Evolutionary conservation across 345 rosid species (phyloP).

Genomic region (Eucalyptus paniculata): DNA sequence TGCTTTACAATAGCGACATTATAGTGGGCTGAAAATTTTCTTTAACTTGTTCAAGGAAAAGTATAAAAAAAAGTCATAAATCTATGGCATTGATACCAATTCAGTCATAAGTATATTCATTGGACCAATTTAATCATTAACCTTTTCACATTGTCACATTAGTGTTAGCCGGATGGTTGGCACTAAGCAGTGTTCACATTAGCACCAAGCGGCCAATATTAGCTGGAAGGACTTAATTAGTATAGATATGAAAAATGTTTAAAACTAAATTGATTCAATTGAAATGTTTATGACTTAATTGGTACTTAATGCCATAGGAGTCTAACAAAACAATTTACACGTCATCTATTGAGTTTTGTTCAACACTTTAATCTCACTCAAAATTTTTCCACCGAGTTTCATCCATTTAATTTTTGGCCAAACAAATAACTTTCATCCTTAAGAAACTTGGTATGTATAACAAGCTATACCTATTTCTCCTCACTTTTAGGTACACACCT

Average conservation of each 20-base stretch:
- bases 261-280: too few species aligned
- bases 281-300: too few species aligned
- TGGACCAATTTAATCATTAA: too few species aligned
- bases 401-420: background rate
- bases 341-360: background rate
- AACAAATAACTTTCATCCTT: background rate
- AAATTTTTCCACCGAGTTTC: background rate
- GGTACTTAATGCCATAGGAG: background rate
- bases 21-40: background rate
- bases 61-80: too few species aligned
- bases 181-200: too few species aligned
- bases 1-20: background rate
- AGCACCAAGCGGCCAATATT: fast-evolving
- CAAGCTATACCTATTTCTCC: background rate
- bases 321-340: background rate
- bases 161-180: fast-evolving
- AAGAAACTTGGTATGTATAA: background rate
- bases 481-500: background rate
- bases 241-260: too few species aligned
- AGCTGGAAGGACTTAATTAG: too few species aligned
- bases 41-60: background rate
- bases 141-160: too few species aligned
- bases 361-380: background rate
- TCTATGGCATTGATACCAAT: too few species aligned
- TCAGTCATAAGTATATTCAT: too few species aligned